Evolutionary conservation across 1,284 basidiomycete species (phyloP), one percentile per base, ranked within the genome.

Genomic region (Tremellales sp.): DNA sequence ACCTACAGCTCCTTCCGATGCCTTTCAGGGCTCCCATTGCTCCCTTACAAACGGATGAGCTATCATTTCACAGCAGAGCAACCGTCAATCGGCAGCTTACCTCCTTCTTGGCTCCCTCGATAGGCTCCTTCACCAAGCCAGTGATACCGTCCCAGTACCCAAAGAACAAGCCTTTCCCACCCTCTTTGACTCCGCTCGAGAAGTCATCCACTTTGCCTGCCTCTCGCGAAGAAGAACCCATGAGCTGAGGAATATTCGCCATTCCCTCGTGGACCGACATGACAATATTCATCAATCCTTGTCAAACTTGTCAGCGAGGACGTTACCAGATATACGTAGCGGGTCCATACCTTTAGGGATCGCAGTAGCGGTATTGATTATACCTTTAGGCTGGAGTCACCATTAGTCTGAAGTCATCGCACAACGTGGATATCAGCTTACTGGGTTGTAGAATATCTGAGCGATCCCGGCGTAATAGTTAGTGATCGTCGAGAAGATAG

Each of bases 81-180:
- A 6, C 40, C n/a, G n/a, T n/a, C n/a, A 28, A 28, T 14, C 19
- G 22, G 19, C 14, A 5, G 2, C 51, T 53, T 29, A 76, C 76
- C 56, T 76, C 76, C 56, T 78, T 75, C 68, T 77, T 74, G 5
- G 71, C 77, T 0, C 78, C 78, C 53, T 72, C 64, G 6, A 76
- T 47, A 1, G 79, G 78, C 55, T 80, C 78, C 13, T 65, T 74
- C n/a, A 79, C 74, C 3, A 80, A 66, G 1, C 78, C 79, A 1
- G 77, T 77, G 42, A 81, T 77, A 12, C 78, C 80, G 57, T 80
- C 79, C 54, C 76, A 77, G 40, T 76, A 75, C 4, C 78, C 72
- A 39, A 62, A 71, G 29, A 63, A 64, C 7, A 75, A 48, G 4
- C 72, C 69, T 57, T 68, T 67, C 3, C 52, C 77, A 4, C 72